Conservation (phyloP, 176 grass and related monocot species). For the Pontederia paniculata region DNA sequence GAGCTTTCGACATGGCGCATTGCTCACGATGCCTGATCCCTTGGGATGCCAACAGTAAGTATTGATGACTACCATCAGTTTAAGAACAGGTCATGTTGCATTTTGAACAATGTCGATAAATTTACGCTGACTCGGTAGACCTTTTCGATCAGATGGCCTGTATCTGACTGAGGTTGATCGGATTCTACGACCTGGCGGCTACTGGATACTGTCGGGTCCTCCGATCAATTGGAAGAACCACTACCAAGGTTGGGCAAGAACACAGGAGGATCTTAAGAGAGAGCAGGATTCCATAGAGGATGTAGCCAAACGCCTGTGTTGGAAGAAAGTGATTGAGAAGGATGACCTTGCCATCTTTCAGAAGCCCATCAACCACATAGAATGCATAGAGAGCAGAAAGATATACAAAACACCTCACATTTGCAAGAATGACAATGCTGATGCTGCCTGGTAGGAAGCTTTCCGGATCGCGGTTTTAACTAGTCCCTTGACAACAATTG, state of each 20-base stretch:
- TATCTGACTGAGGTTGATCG: slow-evolving; percentile 91
- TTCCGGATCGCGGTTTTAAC: background rate
- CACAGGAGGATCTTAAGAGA: slow-evolving; percentile 42
- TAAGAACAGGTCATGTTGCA: too few species aligned
- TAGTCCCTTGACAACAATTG: too few species aligned
- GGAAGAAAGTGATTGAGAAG: slow-evolving; percentile 78
- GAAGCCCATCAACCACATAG: slow-evolving; percentile 83
- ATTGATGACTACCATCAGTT: background rate
- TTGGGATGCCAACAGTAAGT: slow-evolving; percentile 71
- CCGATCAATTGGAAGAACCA: slow-evolving; percentile 91
- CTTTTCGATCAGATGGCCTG: slow-evolving; percentile 47
- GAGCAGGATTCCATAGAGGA: slow-evolving; percentile 88
- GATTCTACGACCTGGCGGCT: slow-evolving; percentile 77
- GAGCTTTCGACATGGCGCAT: slow-evolving; percentile 92
- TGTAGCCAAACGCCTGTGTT: slow-evolving; percentile 61
- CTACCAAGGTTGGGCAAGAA: slow-evolving; percentile 62
- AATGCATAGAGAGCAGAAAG: slow-evolving; percentile 46
- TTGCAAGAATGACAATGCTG: slow-evolving; percentile 67
- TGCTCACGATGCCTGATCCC: slow-evolving; percentile 96
- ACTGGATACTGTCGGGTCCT: slow-evolving; percentile 93
- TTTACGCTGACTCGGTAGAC: too few species aligned
- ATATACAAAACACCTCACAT: slow-evolving; percentile 60
- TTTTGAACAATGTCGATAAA: background rate
- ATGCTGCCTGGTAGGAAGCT: slow-evolving; percentile 60
- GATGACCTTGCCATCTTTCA: slow-evolving; percentile 79